A percentile compares a stretch with the other conserved stretches of the same genome.
These are phyloP conservation scores for Neonectria sp. DNA, from an alignment of 2,329 filamentous ascomycete species.

Conservation along the genomic window DNA sequence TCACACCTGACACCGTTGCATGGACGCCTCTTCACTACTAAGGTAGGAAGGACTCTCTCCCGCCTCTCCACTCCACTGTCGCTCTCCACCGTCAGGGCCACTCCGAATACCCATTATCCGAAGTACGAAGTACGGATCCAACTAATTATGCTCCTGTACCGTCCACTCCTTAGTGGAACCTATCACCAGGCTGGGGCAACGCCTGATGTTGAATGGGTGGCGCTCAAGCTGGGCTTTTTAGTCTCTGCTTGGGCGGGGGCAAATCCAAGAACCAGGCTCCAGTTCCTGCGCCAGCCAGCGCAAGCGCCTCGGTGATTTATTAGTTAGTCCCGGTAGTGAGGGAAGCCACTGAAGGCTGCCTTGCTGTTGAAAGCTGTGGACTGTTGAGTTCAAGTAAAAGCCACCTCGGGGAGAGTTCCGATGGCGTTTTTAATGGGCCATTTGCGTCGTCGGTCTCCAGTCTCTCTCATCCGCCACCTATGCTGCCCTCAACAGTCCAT, in stretches of 20 bases:
- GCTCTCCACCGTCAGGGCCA: neutral
- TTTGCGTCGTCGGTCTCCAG: neutral
- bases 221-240: conserved; percentile 6
- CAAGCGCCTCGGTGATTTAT: neutral
- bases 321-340: neutral
- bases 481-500: neutral
- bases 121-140: too few relatives aligned
- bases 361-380: neutral
- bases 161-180: neutral
- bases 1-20: neutral
- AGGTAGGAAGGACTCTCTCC: too few relatives aligned
- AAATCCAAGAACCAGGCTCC: conserved; percentile 18
- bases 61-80: too few relatives aligned
- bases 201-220: conserved; percentile 15
- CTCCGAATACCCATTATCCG: too few relatives aligned
- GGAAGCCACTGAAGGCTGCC: neutral
- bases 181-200: neutral
- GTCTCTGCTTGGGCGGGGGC: conserved; percentile 1
- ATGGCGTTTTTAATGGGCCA: neutral
- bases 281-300: neutral
- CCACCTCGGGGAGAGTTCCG: neutral
- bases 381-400: neutral
- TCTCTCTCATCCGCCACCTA: neutral
- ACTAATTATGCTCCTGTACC: too few relatives aligned
- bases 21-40: neutral